Percentiles rank a stretch among this genome's conserved stretches.
phyloP scores from a whole-genome alignment of 768 basidiomycete genomes.

The Glaciozyma antarctica region DNA sequence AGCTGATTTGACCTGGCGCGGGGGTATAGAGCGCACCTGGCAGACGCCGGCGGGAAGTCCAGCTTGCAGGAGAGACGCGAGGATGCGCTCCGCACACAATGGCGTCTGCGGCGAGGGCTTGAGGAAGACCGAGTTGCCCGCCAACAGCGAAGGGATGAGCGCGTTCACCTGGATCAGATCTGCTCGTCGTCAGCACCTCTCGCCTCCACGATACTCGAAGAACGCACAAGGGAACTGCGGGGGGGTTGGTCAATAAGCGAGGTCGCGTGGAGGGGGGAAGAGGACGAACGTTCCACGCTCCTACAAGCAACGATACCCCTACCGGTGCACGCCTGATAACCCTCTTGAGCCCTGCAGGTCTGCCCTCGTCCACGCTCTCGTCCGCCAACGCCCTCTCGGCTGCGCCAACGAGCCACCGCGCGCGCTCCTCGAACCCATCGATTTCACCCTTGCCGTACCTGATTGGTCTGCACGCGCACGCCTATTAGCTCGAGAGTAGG shows the following conservation, averaged over 20 bases:
- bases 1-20: constrained; percentile 20
- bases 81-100: constrained; percentile 70
- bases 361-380: constrained; percentile 61
- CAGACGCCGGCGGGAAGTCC: constrained; percentile 68
- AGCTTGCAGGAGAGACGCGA: constrained; percentile 56
- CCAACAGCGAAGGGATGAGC: constrained; percentile 78
- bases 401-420: constrained; percentile 73
- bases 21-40: constrained; percentile 37
- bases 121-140: constrained; percentile 78
- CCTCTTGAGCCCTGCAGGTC: constrained; percentile 71
- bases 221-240: constrained; percentile 9
- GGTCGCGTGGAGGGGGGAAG: not conserved
- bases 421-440: constrained; percentile 67
- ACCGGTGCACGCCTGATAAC: constrained; percentile 74
- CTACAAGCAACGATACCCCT: constrained; percentile 77
- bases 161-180: constrained; percentile 86
- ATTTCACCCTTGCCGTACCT: constrained; percentile 70
- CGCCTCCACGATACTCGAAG: too few species aligned
- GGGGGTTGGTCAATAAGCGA: not conserved
- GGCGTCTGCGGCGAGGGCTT: constrained; percentile 98
- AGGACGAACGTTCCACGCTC: constrained; percentile 78
- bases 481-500: not conserved
- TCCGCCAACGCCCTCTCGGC: constrained; percentile 66
- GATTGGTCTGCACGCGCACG: constrained; percentile 52
- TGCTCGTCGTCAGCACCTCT: constrained; percentile 35